Evolutionary conservation across 305 asterid species (phyloP).

Genomic region (Fraxinus velutina): DNA sequence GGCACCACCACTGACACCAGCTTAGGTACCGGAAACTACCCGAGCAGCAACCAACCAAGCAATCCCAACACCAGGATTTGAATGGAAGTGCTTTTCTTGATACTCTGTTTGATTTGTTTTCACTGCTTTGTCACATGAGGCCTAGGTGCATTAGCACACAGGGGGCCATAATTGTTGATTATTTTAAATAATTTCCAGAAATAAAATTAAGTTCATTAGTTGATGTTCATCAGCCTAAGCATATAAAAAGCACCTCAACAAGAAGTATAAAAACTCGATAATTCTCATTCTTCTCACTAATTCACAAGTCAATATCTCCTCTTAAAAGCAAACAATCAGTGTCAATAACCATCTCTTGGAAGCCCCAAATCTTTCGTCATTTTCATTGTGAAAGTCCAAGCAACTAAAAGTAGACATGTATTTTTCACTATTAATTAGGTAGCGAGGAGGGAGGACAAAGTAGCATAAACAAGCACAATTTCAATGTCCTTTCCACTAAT

Average conservation of each 20-base stretch:
- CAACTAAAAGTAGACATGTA: not conserved
- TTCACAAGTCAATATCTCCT: not conserved
- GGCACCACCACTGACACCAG: not conserved
- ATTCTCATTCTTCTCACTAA: not conserved
- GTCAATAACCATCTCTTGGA: not conserved
- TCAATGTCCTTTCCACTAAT: not conserved
- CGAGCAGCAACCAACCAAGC: slow-evolving; percentile 7
- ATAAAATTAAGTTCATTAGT: not conserved
- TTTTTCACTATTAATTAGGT: not conserved
- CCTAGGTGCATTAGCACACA: not conserved
- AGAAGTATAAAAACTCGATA: not conserved
- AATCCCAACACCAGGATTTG: slow-evolving; percentile 20
- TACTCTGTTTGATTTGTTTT: not conserved
- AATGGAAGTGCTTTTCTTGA: not conserved
- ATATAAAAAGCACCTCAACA: not conserved
- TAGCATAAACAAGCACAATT: not conserved
- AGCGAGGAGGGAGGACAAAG: not conserved
- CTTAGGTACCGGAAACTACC: not conserved
- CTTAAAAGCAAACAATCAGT: not conserved
- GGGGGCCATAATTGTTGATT: not conserved
- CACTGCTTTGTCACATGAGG: not conserved
- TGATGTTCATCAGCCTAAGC: not conserved
- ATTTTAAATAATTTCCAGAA: not conserved
- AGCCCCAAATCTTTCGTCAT: not conserved
- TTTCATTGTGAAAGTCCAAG: not conserved